Conservation (phyloP, 352 stramenopile species). For the Phytophthora cactorum region DNA sequence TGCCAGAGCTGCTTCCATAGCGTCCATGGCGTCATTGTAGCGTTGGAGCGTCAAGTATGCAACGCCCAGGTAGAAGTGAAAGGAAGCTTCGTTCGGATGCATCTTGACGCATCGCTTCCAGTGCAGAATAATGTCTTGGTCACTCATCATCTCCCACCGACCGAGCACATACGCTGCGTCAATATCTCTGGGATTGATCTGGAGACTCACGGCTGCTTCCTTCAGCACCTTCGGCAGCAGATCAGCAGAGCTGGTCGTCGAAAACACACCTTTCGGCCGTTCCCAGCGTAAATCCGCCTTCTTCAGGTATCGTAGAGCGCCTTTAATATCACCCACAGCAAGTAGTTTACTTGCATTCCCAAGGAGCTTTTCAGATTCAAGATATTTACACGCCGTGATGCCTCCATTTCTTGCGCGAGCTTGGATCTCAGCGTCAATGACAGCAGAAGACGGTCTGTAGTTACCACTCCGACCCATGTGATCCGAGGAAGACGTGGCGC, state of each 20-base stretch:
- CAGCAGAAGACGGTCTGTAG: slow-evolving; percentile 31
- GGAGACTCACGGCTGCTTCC: slow-evolving; percentile 29
- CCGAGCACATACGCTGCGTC: slow-evolving; percentile 42
- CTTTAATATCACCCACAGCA: slow-evolving; percentile 24
- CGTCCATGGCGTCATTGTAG: slow-evolving; percentile 31
- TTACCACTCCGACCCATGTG: slow-evolving; percentile 17
- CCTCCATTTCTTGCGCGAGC: slow-evolving; percentile 25
- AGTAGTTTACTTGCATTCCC: slow-evolving; percentile 17
- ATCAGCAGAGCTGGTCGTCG: background rate
- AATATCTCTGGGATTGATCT: slow-evolving; percentile 34
- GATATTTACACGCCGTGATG: slow-evolving; percentile 37
- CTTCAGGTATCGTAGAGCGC: slow-evolving; percentile 26
- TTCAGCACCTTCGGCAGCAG: slow-evolving; percentile 28
- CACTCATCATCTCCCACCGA: slow-evolving; percentile 33
- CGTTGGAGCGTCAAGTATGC: slow-evolving; percentile 30
- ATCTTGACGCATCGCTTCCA: slow-evolving; percentile 45
- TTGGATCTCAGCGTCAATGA: slow-evolving; percentile 37
- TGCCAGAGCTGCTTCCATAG: slow-evolving; percentile 34
- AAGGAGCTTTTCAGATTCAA: slow-evolving; percentile 28
- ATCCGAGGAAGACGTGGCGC: slow-evolving; percentile 15
- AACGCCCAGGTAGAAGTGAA: slow-evolving; percentile 38
- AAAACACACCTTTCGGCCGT: slow-evolving; percentile 19
- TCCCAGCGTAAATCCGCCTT: slow-evolving; percentile 41
- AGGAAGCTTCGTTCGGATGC: slow-evolving; percentile 35
- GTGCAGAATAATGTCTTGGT: slow-evolving; percentile 30